These are phyloP conservation scores for Penicillium sp. DNA, from an alignment of 2,329 filamentous ascomycete species.

Conservation along the genomic window DNA sequence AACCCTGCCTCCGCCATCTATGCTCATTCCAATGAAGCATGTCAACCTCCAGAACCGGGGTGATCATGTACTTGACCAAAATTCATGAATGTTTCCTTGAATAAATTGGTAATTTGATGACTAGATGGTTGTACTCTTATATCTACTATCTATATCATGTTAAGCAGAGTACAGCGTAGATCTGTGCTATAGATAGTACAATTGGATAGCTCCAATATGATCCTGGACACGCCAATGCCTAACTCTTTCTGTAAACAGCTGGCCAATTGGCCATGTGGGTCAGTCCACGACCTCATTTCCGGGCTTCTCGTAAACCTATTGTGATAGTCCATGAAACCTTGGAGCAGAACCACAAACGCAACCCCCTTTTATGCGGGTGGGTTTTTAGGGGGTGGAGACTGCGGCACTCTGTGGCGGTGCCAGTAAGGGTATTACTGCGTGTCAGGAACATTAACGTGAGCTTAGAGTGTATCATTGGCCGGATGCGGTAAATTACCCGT, in stretches of 20 bases:
- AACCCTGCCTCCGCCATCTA: slow-evolving; percentile 1
- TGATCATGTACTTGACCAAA: background rate
- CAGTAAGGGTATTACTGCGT: slow-evolving; percentile 16
- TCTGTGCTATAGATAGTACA: background rate
- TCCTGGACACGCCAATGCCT: background rate
- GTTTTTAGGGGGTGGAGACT: slow-evolving; percentile 19
- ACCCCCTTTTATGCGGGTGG: slow-evolving; percentile 20
- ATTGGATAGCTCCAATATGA: background rate
- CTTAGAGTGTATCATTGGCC: background rate
- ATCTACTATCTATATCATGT: background rate
- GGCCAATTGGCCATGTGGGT: slow-evolving; percentile 7
- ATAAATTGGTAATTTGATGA: no score
- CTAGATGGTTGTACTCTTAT: background rate
- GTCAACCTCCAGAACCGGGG: background rate
- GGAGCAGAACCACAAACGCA: slow-evolving; percentile 1
- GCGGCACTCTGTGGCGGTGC: slow-evolving; percentile 21
- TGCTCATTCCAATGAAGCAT: background rate
- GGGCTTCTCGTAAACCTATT: background rate
- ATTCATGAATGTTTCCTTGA: background rate
- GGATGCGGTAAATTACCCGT: background rate
- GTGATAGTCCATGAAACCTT: slow-evolving; percentile 2
- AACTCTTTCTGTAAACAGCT: background rate
- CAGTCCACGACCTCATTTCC: slow-evolving; percentile 4
- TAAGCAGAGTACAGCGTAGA: background rate
- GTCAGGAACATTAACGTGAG: background rate